Evolutionary conservation across 345 rosid species (phyloP).

Genomic region (Theobroma cacao): DNA sequence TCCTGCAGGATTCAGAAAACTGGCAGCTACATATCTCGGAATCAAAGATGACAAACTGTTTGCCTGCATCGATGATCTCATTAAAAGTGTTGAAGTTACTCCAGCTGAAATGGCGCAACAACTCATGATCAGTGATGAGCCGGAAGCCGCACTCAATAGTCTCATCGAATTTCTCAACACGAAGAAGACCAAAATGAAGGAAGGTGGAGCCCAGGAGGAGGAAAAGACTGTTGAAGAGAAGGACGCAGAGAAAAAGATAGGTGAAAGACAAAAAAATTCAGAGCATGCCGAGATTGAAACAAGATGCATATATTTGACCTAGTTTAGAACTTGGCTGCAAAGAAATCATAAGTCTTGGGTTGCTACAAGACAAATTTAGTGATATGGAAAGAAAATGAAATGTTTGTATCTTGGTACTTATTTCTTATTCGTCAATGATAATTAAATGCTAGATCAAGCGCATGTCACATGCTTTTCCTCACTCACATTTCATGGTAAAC

Average conservation of each 20-base stretch:
- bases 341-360: too few relatives aligned
- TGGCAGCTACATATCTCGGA: constrained; percentile 5
- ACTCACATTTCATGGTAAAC: too few relatives aligned
- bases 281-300: neutral
- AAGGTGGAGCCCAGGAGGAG: neutral
- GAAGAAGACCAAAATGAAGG: constrained; percentile 25
- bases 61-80: neutral
- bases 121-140: constrained; percentile 32
- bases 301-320: constrained; percentile 11
- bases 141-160: constrained; percentile 13
- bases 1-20: constrained; percentile 2
- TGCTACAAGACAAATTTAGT: too few relatives aligned
- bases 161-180: constrained; percentile 27
- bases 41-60: constrained; percentile 10
- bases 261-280: neutral
- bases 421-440: too few relatives aligned
- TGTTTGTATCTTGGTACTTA: too few relatives aligned
- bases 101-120: constrained; percentile 34
- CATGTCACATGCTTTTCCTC: too few relatives aligned
- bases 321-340: neutral
- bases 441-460: too few relatives aligned
- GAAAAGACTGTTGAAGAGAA: neutral
- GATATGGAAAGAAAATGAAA: too few relatives aligned
- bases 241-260: neutral
- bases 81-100: neutral